Evolutionary conservation across 164 flowering plant genomes (phyloP), one percentile per base, ranked within the genome.

Genomic region (Magnolia officinalis): DNA sequence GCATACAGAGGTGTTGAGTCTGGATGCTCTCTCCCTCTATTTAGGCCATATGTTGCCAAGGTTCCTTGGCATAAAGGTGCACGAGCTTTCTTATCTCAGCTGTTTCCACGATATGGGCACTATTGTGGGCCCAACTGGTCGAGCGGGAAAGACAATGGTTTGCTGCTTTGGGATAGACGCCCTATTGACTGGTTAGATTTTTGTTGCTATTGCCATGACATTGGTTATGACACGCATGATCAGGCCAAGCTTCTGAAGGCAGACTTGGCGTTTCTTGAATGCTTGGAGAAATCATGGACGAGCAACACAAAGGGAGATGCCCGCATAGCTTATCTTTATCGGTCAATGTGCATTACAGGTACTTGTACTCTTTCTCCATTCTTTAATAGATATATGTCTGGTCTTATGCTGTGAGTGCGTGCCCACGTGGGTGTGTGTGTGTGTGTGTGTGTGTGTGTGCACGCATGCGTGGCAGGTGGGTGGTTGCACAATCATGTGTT

Each of bases 121-220:
- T 95, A 95, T 74, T 95, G 99, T 83, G 99, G 99, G 7, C 99
- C 99, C 3, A 95, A 95, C 72, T 95, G 99, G 99, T 95, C 99
- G 0, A 95, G 99, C 84, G 99, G 99, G 64, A 93, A 90, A 79
- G 90, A 87, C 70, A 80, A 85, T 26, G 99, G 99, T 3, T 88
- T 93, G 13, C 89, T 76, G 50, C 69, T 95, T 11, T 95, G 98
- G 99, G 99, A 95, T 80, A 81, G 77, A 72, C 88, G 99, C 29
- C 99, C 98, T 20, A 88, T 90, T 79, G 99, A 95, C 81, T 92
- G 95, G 96, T 80, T 95, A 83, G 99, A 95, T 66, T 92, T 85
- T 70, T 93, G 98, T 79, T 95, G 99, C 80, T 95, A 95, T 77
- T 95, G 99, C 76, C 99, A 95, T 80, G 99, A 95, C 74, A 95